A percentile compares a stretch with the other conserved stretches of the same genome.
Evolutionary conservation across 2,329 filamentous ascomycete species (phyloP).

Genomic region (Pseudogymnoascus sp.): DNA sequence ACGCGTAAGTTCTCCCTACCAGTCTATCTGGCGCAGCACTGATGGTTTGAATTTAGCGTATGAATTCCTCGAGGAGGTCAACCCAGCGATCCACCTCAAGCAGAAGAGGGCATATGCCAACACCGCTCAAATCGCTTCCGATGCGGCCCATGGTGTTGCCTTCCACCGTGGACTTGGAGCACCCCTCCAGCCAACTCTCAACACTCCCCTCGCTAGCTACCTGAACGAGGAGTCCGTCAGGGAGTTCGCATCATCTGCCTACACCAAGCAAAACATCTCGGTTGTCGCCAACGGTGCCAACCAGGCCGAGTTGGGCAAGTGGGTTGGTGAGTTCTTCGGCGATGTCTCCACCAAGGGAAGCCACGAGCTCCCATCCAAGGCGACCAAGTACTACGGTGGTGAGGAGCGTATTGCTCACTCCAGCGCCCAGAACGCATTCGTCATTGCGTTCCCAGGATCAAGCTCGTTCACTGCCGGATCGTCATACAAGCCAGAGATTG

Average conservation of each 20-base stretch:
- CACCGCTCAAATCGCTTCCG: slow-evolving; percentile 62
- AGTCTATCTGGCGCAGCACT: slow-evolving; percentile 14
- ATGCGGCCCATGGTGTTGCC: slow-evolving; percentile 76
- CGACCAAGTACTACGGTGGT: slow-evolving; percentile 86
- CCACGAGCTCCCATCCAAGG: slow-evolving; percentile 48
- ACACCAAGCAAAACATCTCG: slow-evolving; percentile 83
- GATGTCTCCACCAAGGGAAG: slow-evolving; percentile 47
- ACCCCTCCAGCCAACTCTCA: slow-evolving; percentile 63
- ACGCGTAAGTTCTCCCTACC: slow-evolving; percentile 45
- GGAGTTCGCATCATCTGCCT: slow-evolving; percentile 69
- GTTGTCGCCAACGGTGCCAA: slow-evolving; percentile 84
- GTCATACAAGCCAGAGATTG: slow-evolving; percentile 81
- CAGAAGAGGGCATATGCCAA: slow-evolving; percentile 64
- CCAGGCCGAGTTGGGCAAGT: slow-evolving; percentile 69
- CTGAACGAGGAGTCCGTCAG: slow-evolving; percentile 67
- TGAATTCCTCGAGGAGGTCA: slow-evolving; percentile 84
- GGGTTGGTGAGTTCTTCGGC: slow-evolving; percentile 89
- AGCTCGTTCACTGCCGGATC: slow-evolving; percentile 59
- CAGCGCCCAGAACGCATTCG: slow-evolving; percentile 65
- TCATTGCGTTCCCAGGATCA: slow-evolving; percentile 88
- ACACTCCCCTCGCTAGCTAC: slow-evolving; percentile 70
- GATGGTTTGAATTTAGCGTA: slow-evolving; percentile 50
- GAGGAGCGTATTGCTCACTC: slow-evolving; percentile 80
- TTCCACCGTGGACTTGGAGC: slow-evolving; percentile 91
- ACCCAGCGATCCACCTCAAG: slow-evolving; percentile 66